A percentile compares a stretch with the other conserved stretches of the same genome.
These are phyloP conservation scores for Peronospora belbahrii DNA, from an alignment of 352 stramenopile genomes.

Conservation along the genomic window DNA sequence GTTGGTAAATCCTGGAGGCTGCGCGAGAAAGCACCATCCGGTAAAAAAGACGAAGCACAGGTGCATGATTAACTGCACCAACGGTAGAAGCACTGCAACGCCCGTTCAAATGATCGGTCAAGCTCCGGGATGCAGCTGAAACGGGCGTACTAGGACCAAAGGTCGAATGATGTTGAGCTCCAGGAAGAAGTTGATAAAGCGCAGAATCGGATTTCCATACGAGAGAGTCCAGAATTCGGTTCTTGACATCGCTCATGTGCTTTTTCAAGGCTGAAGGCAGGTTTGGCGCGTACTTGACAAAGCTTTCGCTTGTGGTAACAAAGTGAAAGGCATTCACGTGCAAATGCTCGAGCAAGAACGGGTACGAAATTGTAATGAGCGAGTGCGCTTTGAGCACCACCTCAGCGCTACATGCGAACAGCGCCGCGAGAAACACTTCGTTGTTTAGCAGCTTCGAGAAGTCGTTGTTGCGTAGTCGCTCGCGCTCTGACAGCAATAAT, in stretches of 20 bases:
- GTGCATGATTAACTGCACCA: constrained; percentile 18
- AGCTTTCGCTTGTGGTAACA: constrained; percentile 81
- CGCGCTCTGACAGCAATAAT: constrained; percentile 57
- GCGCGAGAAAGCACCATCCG: constrained; percentile 80
- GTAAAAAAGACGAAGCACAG: constrained; percentile 79
- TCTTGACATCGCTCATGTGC: constrained; percentile 81
- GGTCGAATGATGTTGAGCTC: constrained; percentile 2
- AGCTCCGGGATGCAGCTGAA: constrained; percentile 7
- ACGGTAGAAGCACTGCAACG: neutral
- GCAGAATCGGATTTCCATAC: constrained; percentile 69
- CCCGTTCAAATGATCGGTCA: constrained; percentile 8
- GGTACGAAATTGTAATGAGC: constrained; percentile 80
- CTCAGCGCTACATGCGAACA: constrained; percentile 81
- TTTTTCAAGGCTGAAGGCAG: constrained; percentile 72
- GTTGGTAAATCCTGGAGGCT: constrained; percentile 67
- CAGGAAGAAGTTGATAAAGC: constrained; percentile 54
- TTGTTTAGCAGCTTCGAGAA: constrained; percentile 79
- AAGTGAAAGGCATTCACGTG: constrained; percentile 83
- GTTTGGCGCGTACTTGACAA: constrained; percentile 73
- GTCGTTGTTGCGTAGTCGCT: constrained; percentile 58
- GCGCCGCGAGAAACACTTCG: constrained; percentile 61
- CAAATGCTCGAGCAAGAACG: constrained; percentile 64
- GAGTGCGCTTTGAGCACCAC: constrained; percentile 80
- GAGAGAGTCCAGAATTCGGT: constrained; percentile 73
- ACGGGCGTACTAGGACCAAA: constrained; percentile 12